Evolutionary conservation across 306 rosid species (phyloP).

Genomic region (Arachis hypogaea): DNA sequence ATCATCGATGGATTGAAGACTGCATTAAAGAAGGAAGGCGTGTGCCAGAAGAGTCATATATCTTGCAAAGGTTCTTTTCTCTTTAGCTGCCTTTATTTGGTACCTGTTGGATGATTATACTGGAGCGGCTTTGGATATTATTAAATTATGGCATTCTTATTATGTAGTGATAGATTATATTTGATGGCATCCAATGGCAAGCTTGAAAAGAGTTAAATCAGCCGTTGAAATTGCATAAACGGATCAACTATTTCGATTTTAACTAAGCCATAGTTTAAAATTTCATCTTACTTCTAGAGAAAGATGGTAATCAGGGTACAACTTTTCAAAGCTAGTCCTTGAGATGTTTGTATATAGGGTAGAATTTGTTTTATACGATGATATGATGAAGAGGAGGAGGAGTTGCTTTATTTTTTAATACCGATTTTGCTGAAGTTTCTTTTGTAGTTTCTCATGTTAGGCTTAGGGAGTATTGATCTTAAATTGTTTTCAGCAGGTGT

Average conservation of each 20-base stretch:
- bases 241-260: constrained; percentile 21
- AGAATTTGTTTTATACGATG: not conserved
- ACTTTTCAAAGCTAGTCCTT: not conserved
- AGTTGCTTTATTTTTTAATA: not conserved
- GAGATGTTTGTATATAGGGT: not conserved
- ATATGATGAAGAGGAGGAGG: not conserved
- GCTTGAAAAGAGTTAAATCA: constrained; percentile 16
- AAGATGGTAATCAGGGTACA: not conserved
- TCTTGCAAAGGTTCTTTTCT: constrained; percentile 55
- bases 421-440: constrained; percentile 9
- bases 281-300: constrained; percentile 2
- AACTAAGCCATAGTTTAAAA: not conserved
- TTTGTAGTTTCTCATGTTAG: constrained; percentile 9
- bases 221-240: constrained; percentile 12
- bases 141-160: not conserved
- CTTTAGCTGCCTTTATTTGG: not conserved
- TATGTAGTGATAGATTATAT: not conserved
- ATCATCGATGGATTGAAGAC: constrained; percentile 91
- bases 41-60: constrained; percentile 70
- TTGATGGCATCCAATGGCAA: not conserved
- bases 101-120: not conserved
- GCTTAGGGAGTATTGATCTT: not conserved
- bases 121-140: constrained; percentile 12
- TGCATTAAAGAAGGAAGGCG: constrained; percentile 74
- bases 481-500: not conserved